phyloP scores from a whole-genome alignment of 2,329 filamentous ascomycete genomes.

The Lithohypha guttulata region DNA sequence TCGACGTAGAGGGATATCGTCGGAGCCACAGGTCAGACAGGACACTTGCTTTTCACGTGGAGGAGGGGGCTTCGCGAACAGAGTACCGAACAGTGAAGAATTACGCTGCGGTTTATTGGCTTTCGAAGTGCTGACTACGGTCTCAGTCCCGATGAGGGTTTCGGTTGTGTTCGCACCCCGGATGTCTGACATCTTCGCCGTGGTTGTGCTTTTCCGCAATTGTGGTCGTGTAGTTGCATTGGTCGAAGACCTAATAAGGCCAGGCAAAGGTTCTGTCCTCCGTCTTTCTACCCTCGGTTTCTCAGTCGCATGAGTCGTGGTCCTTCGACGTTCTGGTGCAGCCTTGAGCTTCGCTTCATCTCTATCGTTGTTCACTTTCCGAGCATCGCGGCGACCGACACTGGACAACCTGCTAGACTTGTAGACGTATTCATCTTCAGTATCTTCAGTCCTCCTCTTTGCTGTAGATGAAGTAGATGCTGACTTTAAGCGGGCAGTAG shows the following conservation, averaged over 20 bases:
- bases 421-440: slow-evolving; percentile 10
- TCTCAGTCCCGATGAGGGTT: slow-evolving; percentile 2
- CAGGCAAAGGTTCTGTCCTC: slow-evolving; percentile 12
- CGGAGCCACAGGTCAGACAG: slow-evolving; percentile 61
- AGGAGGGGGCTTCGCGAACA: slow-evolving; percentile 12
- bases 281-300: slow-evolving; percentile 17
- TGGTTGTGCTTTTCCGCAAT: slow-evolving; percentile 14
- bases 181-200: slow-evolving; percentile 9
- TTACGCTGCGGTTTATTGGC: slow-evolving; percentile 6
- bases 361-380: slow-evolving; percentile 6
- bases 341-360: slow-evolving; percentile 2
- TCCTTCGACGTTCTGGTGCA: background rate
- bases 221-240: slow-evolving; percentile 7
- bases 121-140: background rate
- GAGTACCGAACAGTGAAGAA: slow-evolving; percentile 10
- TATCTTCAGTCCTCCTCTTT: slow-evolving; percentile 6
- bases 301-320: slow-evolving; percentile 6
- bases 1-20: slow-evolving; percentile 53
- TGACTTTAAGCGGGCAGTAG: slow-evolving; percentile 10
- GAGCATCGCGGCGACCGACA: slow-evolving; percentile 1
- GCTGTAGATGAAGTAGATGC: slow-evolving; percentile 10
- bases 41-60: slow-evolving; percentile 43
- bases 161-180: slow-evolving; percentile 9
- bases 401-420: background rate
- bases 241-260: background rate